Evolutionary conservation across 345 rosid species (phyloP).

Genomic region (Anacardium occidentale): DNA sequence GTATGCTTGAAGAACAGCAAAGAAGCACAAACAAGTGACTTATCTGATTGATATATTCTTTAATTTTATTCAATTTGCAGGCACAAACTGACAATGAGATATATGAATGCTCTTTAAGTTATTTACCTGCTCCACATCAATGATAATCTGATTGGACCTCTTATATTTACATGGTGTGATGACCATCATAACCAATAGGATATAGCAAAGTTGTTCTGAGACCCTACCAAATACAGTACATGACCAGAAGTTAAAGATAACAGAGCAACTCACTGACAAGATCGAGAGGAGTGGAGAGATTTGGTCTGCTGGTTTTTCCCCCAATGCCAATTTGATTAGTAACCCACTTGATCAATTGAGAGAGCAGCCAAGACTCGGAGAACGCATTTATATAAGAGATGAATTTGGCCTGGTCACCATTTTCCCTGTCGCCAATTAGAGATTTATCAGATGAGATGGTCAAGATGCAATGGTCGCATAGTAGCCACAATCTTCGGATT

Average conservation of each 20-base stretch:
- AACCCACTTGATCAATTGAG: conserved; percentile 57
- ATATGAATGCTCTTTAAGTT: background rate
- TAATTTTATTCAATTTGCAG: conserved; percentile 2
- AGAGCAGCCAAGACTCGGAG: conserved; percentile 43
- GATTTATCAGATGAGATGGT: conserved; percentile 17
- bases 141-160: background rate
- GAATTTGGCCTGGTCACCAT: conserved; percentile 42
- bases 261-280: conserved; percentile 58
- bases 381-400: conserved; percentile 43
- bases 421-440: conserved; percentile 48
- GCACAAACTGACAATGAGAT: background rate
- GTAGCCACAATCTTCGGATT: conserved; percentile 16
- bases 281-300: conserved; percentile 41
- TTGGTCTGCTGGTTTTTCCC: conserved; percentile 34
- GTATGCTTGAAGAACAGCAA: background rate
- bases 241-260: conserved; percentile 21
- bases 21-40: background rate
- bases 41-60: background rate
- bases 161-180: background rate
- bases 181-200: background rate
- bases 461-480: conserved; percentile 11
- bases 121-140: background rate
- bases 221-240: background rate
- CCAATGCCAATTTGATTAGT: conserved; percentile 42
- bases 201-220: conserved; percentile 8